Evolutionary conservation across 208 protist genomes (phyloP).

Genomic region (Trypanosoma boissoni): DNA sequence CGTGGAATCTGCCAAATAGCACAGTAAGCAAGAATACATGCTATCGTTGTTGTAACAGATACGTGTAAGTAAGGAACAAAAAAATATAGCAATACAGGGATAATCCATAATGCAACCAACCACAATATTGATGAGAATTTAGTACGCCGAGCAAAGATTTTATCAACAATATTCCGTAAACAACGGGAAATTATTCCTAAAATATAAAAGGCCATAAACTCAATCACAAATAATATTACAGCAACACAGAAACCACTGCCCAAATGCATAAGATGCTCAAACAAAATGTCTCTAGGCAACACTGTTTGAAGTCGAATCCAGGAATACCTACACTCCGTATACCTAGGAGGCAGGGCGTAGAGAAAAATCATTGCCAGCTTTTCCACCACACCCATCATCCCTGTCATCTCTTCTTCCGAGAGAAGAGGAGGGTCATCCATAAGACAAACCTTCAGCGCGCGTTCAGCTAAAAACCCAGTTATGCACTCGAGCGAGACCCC

Average conservation of each 20-base stretch:
- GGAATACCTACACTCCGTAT: conserved; percentile 57
- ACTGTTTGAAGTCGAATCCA: conserved; percentile 62
- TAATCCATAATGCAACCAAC: conserved; percentile 35
- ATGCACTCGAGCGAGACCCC: conserved; percentile 36
- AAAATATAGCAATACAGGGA: conserved; percentile 36
- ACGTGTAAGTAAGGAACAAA: conserved; percentile 40
- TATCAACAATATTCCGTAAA: background rate
- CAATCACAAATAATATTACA: conserved; percentile 27
- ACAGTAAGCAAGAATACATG: conserved; percentile 27
- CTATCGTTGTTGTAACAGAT: conserved; percentile 34
- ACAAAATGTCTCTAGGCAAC: conserved; percentile 37
- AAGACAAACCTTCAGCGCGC: conserved; percentile 47
- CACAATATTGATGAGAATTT: background rate
- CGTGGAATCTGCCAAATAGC: conserved; percentile 41
- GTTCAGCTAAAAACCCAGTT: conserved; percentile 27
- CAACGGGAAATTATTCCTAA: conserved; percentile 9
- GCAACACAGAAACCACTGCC: conserved; percentile 41
- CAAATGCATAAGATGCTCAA: conserved; percentile 52
- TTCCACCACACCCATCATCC: conserved; percentile 57
- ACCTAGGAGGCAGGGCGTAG: conserved; percentile 45
- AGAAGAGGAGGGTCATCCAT: conserved; percentile 28
- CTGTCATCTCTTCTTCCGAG: conserved; percentile 44
- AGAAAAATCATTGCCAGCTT: conserved; percentile 50
- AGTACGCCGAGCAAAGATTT: background rate
- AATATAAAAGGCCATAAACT: conserved; percentile 4